Conservation (phyloP, 2,329 filamentous ascomycete species). For the Talaromyces rugulosus region DNA sequence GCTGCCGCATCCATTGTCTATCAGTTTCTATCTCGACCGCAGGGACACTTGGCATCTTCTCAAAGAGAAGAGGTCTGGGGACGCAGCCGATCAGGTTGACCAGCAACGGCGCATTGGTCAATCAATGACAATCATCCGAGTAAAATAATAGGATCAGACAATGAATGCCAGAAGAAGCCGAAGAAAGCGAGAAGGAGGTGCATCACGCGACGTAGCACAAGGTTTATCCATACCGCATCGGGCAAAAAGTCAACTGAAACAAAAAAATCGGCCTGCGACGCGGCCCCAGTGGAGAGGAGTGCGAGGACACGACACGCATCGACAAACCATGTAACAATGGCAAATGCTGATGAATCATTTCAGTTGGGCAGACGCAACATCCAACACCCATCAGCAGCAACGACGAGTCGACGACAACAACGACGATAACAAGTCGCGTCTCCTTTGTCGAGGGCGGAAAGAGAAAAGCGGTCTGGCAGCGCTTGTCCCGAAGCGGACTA, state of each 20-base stretch:
- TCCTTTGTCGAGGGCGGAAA: background rate
- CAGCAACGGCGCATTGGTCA: too few relatives aligned
- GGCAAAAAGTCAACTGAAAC: constrained; percentile 2
- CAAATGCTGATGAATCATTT: background rate
- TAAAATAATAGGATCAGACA: too few relatives aligned
- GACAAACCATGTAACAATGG: background rate
- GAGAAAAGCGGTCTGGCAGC: constrained; percentile 12
- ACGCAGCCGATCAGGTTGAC: background rate
- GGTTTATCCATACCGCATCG: background rate
- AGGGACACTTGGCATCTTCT: background rate
- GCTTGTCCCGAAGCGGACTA: constrained; percentile 5
- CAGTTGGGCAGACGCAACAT: background rate
- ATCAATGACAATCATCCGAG: too few relatives aligned
- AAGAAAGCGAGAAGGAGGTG: background rate
- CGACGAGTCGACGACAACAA: background rate
- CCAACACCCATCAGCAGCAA: background rate
- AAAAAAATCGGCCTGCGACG: background rate
- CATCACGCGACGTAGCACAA: background rate
- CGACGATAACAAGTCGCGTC: too few relatives aligned
- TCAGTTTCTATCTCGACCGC: background rate
- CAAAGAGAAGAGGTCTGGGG: background rate
- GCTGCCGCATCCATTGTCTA: background rate
- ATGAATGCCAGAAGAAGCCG: background rate
- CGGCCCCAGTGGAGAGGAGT: background rate
- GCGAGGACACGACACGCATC: background rate